Evolutionary conservation across 768 basidiomycete genomes (phyloP).

Genomic region (Auriscalpium vulgare): DNA sequence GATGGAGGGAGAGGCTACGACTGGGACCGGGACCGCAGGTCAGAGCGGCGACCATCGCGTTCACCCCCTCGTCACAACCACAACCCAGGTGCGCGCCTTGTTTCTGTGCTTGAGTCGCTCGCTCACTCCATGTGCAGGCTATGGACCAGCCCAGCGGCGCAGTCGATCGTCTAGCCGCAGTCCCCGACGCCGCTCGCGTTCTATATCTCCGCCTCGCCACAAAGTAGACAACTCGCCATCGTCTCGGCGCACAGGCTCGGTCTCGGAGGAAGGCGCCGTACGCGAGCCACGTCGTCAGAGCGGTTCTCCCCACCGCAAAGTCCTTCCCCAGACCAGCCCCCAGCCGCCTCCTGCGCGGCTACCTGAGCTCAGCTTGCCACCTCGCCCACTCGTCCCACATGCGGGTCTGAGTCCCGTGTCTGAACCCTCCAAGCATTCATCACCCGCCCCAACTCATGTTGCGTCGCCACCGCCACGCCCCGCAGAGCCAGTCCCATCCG

Average conservation of each 20-base stretch:
- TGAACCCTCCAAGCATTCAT: neutral
- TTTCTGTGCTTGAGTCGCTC: neutral
- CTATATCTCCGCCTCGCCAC: neutral
- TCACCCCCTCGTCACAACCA: slow-evolving; percentile 3
- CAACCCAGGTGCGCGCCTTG: neutral
- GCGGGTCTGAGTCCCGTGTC: neutral
- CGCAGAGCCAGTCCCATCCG: neutral
- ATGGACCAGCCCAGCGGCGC: neutral
- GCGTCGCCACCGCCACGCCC: slow-evolving; percentile 1
- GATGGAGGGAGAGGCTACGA: slow-evolving; percentile 1
- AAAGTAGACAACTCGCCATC: neutral
- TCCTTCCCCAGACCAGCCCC: too few relatives aligned
- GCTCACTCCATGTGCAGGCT: too few relatives aligned
- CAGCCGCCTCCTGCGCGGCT: too few relatives aligned
- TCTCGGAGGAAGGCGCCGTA: neutral
- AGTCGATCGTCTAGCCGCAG: neutral
- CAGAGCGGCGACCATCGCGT: neutral
- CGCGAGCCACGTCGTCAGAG: neutral
- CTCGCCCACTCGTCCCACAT: neutral
- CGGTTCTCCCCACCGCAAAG: too few relatives aligned
- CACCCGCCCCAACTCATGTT: neutral
- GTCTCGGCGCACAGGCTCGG: neutral
- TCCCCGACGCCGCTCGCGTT: neutral
- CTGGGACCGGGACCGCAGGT: slow-evolving; percentile 1
- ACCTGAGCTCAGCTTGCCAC: neutral